These are phyloP conservation scores for Rhizophora mangle DNA, from an alignment of 345 rosid genomes.

Conservation along the genomic window DNA sequence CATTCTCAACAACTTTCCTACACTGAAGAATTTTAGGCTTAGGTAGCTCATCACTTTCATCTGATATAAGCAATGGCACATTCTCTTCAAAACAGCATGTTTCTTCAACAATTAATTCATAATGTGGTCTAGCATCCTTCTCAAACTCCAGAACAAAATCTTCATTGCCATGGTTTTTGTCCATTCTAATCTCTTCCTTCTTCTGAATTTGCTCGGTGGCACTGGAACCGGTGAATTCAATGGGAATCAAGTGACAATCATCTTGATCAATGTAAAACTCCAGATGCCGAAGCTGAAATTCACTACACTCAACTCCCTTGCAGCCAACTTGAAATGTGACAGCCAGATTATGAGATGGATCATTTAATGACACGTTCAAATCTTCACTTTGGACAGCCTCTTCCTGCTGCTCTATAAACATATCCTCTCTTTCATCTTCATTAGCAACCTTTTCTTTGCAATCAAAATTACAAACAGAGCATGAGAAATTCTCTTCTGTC, in stretches of 20 bases:
- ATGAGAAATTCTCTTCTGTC: slow-evolving; percentile 39
- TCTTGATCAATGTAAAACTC: slow-evolving; percentile 78
- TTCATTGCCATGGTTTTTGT: slow-evolving; percentile 41
- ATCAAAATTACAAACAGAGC: slow-evolving; percentile 46
- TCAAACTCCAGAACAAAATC: slow-evolving; percentile 79
- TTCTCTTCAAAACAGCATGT: slow-evolving; percentile 20
- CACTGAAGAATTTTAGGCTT: slow-evolving; percentile 20
- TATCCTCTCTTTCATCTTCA: slow-evolving; percentile 36
- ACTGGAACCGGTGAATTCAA: slow-evolving; percentile 38
- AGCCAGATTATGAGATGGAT: slow-evolving; percentile 15
- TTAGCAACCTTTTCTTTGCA: slow-evolving; percentile 28
- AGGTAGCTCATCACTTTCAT: slow-evolving; percentile 25
- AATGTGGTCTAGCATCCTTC: slow-evolving; percentile 22
- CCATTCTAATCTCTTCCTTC: slow-evolving; percentile 42
- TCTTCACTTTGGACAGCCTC: slow-evolving; percentile 26
- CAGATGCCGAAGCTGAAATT: slow-evolving; percentile 38
- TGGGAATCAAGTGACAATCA: slow-evolving; percentile 79
- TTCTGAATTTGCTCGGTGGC: slow-evolving; percentile 11
- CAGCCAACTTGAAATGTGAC: slow-evolving; percentile 18
- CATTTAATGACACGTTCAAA: slow-evolving; percentile 15
- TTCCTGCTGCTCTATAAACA: slow-evolving; percentile 28
- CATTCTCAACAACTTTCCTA: slow-evolving; percentile 23
- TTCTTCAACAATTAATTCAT: slow-evolving; percentile 35
- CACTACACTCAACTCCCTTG: slow-evolving; percentile 25
- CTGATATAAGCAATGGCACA: slow-evolving; percentile 21